Evolutionary conservation across 140 eudicot species (phyloP).

Genomic region (Oenanthe javanica): DNA sequence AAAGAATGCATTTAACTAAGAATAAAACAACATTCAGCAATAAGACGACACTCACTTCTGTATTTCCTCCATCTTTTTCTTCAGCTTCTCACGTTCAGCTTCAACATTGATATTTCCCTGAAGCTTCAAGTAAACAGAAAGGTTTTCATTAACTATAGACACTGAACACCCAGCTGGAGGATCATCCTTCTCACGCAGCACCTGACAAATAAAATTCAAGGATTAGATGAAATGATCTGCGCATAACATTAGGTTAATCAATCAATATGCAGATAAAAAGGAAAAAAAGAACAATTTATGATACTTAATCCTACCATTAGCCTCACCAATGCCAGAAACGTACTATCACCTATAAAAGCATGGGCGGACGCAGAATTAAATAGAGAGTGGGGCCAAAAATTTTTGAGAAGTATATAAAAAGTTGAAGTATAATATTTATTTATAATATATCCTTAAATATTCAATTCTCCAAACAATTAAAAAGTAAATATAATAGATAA

Average conservation of each 20-base stretch:
- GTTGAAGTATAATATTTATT: background rate
- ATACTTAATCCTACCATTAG: background rate
- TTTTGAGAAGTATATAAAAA: background rate
- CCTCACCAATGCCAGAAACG: too few species aligned
- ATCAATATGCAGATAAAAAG: background rate
- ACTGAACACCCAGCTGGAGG: constrained; percentile 59
- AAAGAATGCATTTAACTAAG: background rate
- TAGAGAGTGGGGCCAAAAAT: too few species aligned
- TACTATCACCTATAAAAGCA: too few species aligned
- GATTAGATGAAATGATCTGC: background rate
- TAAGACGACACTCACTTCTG: constrained; percentile 40
- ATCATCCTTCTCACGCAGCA: constrained; percentile 42
- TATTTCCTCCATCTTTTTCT: constrained; percentile 52
- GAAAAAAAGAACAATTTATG: background rate
- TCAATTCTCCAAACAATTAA: background rate
- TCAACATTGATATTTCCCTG: constrained; percentile 53
- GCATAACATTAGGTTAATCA: background rate
- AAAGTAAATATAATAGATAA: background rate
- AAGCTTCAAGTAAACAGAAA: constrained; percentile 58
- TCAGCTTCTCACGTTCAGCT: constrained; percentile 69
- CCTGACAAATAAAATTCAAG: constrained; percentile 26
- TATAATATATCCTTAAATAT: too few species aligned
- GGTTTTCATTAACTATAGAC: constrained; percentile 60
- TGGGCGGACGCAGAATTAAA: too few species aligned
- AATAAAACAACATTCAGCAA: background rate